Percentiles rank a stretch among this genome's conserved stretches.
Conservation (phyloP, 345 rosid species). For the Syzygium grande region DNA sequence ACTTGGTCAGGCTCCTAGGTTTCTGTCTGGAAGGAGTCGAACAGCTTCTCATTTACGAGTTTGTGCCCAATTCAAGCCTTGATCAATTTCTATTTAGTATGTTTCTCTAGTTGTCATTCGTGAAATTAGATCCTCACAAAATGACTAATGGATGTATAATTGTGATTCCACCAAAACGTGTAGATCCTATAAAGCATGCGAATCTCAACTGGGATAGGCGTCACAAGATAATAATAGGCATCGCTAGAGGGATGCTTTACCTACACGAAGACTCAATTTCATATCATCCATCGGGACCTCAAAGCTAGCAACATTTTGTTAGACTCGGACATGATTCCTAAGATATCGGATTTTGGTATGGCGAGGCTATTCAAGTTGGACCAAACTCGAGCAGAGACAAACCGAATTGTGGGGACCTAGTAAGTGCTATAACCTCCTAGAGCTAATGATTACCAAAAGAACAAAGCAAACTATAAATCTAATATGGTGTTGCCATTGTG, state of each 20-base stretch:
- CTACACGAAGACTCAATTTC: constrained; percentile 31
- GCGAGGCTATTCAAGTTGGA: constrained; percentile 28
- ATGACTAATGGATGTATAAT: neutral
- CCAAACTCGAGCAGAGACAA: constrained; percentile 22
- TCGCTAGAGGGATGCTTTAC: constrained; percentile 34
- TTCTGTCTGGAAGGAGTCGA: constrained; percentile 32
- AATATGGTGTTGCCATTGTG: neutral
- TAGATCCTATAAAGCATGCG: constrained; percentile 12
- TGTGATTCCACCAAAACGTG: neutral
- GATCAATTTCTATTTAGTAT: constrained; percentile 31
- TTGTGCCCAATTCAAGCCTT: constrained; percentile 32
- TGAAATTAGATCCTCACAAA: neutral
- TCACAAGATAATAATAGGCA: constrained; percentile 30
- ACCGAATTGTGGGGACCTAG: constrained; percentile 32
- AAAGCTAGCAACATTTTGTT: constrained; percentile 36
- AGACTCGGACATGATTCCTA: constrained; percentile 29
- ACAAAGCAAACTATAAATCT: neutral
- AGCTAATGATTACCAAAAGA: neutral
- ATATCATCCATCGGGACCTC: constrained; percentile 39
- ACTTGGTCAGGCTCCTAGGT: constrained; percentile 33
- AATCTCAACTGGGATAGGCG: constrained; percentile 19
- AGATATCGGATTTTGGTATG: constrained; percentile 40
- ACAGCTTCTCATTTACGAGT: constrained; percentile 41
- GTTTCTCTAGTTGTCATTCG: neutral
- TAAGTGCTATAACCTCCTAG: constrained; percentile 1